Evolutionary conservation across 768 basidiomycete genomes (phyloP).

Genomic region (Phaeotremella fagi): DNA sequence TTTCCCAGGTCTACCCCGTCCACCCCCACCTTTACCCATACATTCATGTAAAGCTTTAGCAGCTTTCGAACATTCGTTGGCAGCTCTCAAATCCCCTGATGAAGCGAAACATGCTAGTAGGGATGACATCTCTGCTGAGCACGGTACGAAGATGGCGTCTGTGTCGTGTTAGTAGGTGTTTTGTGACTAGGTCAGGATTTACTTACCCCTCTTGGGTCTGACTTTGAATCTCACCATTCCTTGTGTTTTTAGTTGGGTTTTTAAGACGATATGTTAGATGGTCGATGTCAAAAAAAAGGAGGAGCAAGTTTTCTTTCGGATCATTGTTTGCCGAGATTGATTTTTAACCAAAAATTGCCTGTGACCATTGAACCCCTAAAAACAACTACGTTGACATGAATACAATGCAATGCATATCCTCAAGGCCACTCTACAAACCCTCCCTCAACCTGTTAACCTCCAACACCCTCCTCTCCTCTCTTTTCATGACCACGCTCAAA

Average conservation of each 20-base stretch:
- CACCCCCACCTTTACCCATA: slow-evolving; percentile 32
- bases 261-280: not conserved
- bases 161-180: not conserved
- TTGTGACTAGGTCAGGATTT: not conserved
- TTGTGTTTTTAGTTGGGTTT: not conserved
- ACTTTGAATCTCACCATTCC: slow-evolving; percentile 39
- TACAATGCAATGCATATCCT: too few relatives aligned
- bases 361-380: too few relatives aligned
- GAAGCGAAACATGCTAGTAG: slow-evolving; percentile 47
- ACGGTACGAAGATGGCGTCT: slow-evolving; percentile 32
- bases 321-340: not conserved
- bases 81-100: slow-evolving; percentile 36
- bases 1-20: slow-evolving; percentile 16
- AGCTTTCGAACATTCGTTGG: slow-evolving; percentile 32
- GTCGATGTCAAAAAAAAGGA: too few relatives aligned
- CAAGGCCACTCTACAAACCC: too few relatives aligned
- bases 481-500: slow-evolving; percentile 16
- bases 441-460: too few relatives aligned
- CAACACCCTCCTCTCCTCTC: slow-evolving; percentile 22
- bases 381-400: too few relatives aligned
- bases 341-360: too few relatives aligned
- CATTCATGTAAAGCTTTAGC: slow-evolving; percentile 42
- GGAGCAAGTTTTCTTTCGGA: too few relatives aligned
- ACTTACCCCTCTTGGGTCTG: slow-evolving; percentile 28
- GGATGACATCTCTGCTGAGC: slow-evolving; percentile 39